Conservation (phyloP, 176 grass and related monocot species). For the Eragrostis nindensis region DNA sequence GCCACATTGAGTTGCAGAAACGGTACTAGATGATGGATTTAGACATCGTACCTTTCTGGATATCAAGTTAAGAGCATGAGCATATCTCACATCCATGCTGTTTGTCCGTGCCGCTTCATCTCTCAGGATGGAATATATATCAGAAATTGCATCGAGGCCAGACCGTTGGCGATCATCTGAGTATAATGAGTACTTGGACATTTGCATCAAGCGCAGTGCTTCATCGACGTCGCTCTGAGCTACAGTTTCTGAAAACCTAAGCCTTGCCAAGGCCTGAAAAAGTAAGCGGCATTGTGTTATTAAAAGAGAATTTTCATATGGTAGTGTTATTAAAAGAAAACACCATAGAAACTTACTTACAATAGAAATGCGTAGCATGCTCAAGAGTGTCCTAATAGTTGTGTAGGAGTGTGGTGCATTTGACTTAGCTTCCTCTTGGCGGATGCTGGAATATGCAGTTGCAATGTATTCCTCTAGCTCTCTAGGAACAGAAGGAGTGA, state of each 20-base stretch:
- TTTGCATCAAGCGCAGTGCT: conserved; percentile 93
- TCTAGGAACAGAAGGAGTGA: conserved; percentile 78
- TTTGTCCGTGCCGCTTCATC: conserved; percentile 84
- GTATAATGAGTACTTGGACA: conserved; percentile 95
- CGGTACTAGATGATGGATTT: background rate
- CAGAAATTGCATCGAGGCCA: conserved; percentile 95
- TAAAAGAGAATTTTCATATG: background rate
- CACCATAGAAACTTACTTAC: conserved; percentile 55
- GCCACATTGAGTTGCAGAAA: background rate
- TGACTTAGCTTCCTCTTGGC: conserved; percentile 98
- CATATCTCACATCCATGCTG: conserved; percentile 93
- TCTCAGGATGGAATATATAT: conserved; percentile 96
- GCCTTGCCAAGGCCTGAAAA: conserved; percentile 90
- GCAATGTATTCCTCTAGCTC: conserved; percentile 98
- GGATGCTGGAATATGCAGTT: conserved; percentile 95
- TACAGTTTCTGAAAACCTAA: conserved; percentile 87
- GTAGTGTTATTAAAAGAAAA: background rate
- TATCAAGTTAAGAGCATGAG: conserved; percentile 96
- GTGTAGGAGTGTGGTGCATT: conserved; percentile 98
- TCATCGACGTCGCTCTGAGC: conserved; percentile 94
- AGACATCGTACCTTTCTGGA: conserved; percentile 86
- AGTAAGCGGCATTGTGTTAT: background rate
- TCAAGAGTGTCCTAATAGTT: conserved; percentile 91
- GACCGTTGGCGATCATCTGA: conserved; percentile 91
- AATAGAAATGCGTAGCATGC: conserved; percentile 97